A percentile compares a stretch with the other conserved stretches of the same genome.
Conservation (phyloP, 2,329 filamentous ascomycete genomes). For the Colletotrichum noveboracense region DNA sequence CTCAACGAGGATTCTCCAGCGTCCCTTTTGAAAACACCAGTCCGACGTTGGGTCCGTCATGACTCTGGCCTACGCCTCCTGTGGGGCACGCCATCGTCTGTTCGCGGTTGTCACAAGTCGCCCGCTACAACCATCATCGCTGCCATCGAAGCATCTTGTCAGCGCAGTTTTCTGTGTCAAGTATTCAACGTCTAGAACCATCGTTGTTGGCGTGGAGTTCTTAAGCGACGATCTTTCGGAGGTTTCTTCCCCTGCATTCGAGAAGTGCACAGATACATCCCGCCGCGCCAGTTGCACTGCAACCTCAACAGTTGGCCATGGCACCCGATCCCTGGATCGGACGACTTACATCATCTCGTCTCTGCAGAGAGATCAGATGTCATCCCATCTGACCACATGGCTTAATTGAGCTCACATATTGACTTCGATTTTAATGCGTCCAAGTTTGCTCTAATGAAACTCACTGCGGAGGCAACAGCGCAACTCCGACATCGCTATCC, state of each 20-base stretch:
- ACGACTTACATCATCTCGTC: not conserved
- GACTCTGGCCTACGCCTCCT: not conserved
- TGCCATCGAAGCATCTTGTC: not conserved
- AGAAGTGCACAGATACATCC: conserved; percentile 5
- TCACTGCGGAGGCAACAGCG: not conserved
- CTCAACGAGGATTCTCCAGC: not conserved
- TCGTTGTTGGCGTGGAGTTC: not conserved
- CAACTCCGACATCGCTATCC: conserved; percentile 3
- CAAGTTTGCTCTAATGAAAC: not conserved
- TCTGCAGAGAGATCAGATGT: not conserved
- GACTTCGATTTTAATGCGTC: not conserved
- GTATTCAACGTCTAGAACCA: not conserved
- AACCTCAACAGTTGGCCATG: not conserved
- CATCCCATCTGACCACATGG: not conserved
- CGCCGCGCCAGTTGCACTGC: conserved; percentile 2
- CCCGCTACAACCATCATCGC: not conserved
- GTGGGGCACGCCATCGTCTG: not conserved
- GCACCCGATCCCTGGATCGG: not conserved
- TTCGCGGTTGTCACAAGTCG: not conserved
- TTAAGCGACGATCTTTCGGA: conserved; percentile 1
- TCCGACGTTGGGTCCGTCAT: not conserved
- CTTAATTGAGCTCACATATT: not conserved
- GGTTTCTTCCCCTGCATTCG: not conserved
- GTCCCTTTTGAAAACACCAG: not conserved
- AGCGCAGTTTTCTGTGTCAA: not conserved